These are phyloP conservation scores for Populus pruinosa DNA, from an alignment of 345 rosid genomes.

Conservation along the genomic window DNA sequence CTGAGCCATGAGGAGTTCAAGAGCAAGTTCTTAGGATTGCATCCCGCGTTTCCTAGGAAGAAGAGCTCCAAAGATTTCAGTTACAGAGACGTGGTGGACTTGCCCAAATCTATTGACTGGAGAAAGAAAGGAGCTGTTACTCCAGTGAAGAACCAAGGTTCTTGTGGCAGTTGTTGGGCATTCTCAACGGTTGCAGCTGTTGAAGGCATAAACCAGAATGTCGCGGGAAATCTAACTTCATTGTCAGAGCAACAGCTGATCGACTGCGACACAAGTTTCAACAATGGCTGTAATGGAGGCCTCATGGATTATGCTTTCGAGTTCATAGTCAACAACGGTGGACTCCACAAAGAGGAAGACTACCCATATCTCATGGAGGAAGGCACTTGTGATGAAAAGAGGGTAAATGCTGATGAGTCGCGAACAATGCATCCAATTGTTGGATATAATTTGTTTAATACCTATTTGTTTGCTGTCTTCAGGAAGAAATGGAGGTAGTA, in stretches of 20 bases:
- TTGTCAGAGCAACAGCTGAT: slow-evolving; percentile 60
- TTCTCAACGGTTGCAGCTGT: slow-evolving; percentile 65
- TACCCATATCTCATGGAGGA: slow-evolving; percentile 67
- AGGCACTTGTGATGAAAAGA: slow-evolving; percentile 47
- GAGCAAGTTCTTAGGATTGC: slow-evolving; percentile 55
- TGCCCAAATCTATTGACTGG: slow-evolving; percentile 78
- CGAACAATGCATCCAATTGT: not conserved
- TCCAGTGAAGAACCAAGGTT: slow-evolving; percentile 74
- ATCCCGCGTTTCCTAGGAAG: slow-evolving; percentile 18
- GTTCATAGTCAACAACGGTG: slow-evolving; percentile 44
- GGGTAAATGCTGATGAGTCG: slow-evolving; percentile 21
- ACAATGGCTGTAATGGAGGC: slow-evolving; percentile 61
- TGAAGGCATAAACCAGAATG: slow-evolving; percentile 64
- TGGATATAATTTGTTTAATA: not conserved
- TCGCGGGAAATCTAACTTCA: slow-evolving; percentile 51
- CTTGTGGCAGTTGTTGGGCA: slow-evolving; percentile 77
- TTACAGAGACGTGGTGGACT: slow-evolving; percentile 34
- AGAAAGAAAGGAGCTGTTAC: slow-evolving; percentile 74
- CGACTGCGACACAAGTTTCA: slow-evolving; percentile 45
- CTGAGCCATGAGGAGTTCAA: slow-evolving; percentile 77
- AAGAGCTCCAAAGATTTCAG: slow-evolving; percentile 31
- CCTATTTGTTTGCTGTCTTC: not conserved
- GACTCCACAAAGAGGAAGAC: slow-evolving; percentile 61
- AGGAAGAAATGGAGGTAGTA: slow-evolving; percentile 43
- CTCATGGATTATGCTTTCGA: slow-evolving; percentile 58